Percentiles rank a stretch among this genome's conserved stretches.
Conservation (phyloP, 2,329 filamentous ascomycete species). For the Mariannaea elegans region DNA sequence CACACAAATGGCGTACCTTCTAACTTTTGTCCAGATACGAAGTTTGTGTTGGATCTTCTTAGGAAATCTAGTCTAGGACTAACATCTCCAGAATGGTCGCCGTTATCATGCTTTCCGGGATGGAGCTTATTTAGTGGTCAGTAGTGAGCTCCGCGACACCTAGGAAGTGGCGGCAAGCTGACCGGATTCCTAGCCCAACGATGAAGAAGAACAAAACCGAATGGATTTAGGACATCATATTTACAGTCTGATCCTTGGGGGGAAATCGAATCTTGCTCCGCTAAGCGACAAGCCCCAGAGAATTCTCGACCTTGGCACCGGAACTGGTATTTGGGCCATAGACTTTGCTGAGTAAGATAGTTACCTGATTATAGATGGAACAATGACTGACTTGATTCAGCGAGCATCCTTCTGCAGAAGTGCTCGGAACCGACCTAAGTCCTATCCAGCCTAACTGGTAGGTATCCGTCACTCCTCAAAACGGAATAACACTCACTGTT, state of each 20-base stretch:
- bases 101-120: too few species aligned
- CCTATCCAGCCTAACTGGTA: conserved; percentile 49
- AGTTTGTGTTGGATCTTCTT: background rate
- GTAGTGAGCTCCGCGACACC: background rate
- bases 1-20: too few species aligned
- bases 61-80: background rate
- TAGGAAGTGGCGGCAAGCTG: background rate
- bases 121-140: background rate
- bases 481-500: background rate
- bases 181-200: background rate
- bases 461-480: background rate
- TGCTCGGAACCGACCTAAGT: conserved; percentile 49
- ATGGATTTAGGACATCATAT: conserved; percentile 12
- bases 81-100: too few species aligned
- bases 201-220: conserved; percentile 10
- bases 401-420: conserved; percentile 44
- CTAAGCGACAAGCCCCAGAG: background rate
- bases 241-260: background rate
- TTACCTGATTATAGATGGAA: background rate
- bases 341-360: conserved; percentile 11
- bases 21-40: background rate
- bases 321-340: conserved; percentile 13
- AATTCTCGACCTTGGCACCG: conserved; percentile 3
- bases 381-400: conserved; percentile 35
- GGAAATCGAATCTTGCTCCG: background rate